These are phyloP conservation scores for Triglochin maritima DNA, from an alignment of 106 monocot species.

Conservation along the genomic window DNA sequence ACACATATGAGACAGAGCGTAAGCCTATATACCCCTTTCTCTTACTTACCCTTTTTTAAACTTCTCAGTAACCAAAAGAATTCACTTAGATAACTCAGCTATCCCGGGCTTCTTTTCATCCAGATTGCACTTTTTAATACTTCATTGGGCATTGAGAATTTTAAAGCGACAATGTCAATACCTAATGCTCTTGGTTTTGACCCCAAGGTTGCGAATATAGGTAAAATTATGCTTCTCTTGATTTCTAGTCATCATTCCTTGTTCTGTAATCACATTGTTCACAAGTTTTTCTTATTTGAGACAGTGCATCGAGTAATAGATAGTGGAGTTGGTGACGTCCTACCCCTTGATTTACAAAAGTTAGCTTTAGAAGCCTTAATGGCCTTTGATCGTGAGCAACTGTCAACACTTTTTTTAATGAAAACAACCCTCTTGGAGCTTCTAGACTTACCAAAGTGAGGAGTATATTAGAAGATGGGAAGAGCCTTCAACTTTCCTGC, in stretches of 20 bases:
- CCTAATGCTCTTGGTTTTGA: constrained; percentile 88
- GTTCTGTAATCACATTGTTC: neutral
- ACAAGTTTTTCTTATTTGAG: neutral
- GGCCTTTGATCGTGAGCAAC: constrained; percentile 66
- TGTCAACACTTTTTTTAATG: constrained; percentile 68
- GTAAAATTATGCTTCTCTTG: constrained; percentile 19
- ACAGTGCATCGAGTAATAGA: constrained; percentile 76
- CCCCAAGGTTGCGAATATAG: constrained; percentile 72
- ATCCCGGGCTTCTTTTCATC: constrained; percentile 4
- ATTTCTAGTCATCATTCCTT: neutral
- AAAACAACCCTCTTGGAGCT: constrained; percentile 63
- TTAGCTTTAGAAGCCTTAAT: constrained; percentile 61
- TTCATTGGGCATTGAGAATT: constrained; percentile 70
- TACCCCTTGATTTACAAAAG: constrained; percentile 67
- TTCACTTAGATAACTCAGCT: constrained; percentile 2
- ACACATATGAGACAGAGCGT: constrained; percentile 84
- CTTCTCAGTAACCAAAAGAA: constrained; percentile 1
- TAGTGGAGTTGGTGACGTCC: constrained; percentile 43
- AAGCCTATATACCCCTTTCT: constrained; percentile 48
- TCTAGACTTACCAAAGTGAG: constrained; percentile 59
- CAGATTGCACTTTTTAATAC: constrained; percentile 89
- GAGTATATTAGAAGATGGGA: constrained; percentile 72
- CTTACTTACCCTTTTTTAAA: neutral
- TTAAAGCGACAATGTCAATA: constrained; percentile 80
- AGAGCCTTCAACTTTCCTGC: constrained; percentile 94